Percentiles rank a stretch among this genome's conserved stretches.
Evolutionary conservation across 2,329 filamentous ascomycete genomes (phyloP).

Genomic region (Aspergillus novoparasiticus): DNA sequence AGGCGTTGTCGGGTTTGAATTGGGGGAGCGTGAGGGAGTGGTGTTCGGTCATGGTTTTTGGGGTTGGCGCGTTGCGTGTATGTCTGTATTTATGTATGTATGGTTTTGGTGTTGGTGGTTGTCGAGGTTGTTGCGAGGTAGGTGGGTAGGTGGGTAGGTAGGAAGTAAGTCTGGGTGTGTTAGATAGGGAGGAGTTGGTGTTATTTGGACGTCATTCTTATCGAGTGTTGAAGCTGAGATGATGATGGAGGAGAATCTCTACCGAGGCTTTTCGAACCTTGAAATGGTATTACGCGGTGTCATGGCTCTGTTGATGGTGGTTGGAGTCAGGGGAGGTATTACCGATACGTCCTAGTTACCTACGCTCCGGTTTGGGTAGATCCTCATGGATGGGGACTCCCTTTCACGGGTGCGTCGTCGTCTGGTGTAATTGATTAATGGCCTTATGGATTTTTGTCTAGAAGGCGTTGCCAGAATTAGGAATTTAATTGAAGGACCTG

Average conservation of each 20-base stretch:
- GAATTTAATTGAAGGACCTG: not conserved
- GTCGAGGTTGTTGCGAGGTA: not conserved
- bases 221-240: not conserved
- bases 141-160: not conserved
- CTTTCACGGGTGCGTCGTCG: too few species aligned
- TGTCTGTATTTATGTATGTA: not conserved
- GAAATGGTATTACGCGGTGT: not conserved
- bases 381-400: too few species aligned
- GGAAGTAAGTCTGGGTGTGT: not conserved
- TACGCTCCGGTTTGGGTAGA: too few species aligned
- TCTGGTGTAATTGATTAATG: not conserved
- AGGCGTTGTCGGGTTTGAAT: conserved; percentile 1
- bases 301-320: too few species aligned
- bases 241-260: not conserved
- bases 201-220: not conserved
- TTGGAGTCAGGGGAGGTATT: too few species aligned
- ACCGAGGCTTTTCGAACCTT: not conserved
- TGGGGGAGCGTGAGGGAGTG: conserved; percentile 1
- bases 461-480: not conserved
- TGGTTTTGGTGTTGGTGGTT: not conserved
- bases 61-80: not conserved
- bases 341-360: too few species aligned
- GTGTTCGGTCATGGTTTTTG: not conserved
- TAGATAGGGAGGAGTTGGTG: not conserved
- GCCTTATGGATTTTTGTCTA: not conserved